Conservation (phyloP, 345 rosid species). For the Clarkia xantiana region DNA sequence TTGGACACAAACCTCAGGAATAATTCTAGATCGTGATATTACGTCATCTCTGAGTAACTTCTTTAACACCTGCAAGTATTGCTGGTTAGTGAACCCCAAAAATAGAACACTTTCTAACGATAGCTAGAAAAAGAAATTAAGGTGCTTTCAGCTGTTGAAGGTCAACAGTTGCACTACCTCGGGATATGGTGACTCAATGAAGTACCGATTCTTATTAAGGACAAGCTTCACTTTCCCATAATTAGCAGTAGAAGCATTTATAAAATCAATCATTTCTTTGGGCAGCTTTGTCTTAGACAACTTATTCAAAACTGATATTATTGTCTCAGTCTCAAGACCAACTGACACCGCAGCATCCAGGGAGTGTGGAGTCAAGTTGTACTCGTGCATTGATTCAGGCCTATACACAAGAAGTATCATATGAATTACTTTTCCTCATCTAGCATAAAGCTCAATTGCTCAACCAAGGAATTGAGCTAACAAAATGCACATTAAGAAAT, state of each 20-base stretch:
- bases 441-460: not conserved
- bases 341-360: conserved; percentile 93
- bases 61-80: conserved; percentile 52
- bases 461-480: not conserved
- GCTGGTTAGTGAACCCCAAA: not conserved
- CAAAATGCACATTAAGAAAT: not conserved
- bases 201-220: conserved; percentile 77
- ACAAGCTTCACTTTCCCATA: conserved; percentile 98
- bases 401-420: conserved; percentile 16
- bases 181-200: conserved; percentile 85
- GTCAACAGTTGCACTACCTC: conserved; percentile 29
- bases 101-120: not conserved
- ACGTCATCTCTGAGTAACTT: conserved; percentile 58
- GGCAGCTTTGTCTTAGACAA: conserved; percentile 91
- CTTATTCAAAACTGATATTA: conserved; percentile 70
- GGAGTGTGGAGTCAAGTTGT: conserved; percentile 88
- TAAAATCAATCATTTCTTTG: conserved; percentile 73
- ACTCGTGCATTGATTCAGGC: conserved; percentile 99
- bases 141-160: not conserved
- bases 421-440: not conserved
- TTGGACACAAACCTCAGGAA: conserved; percentile 45
- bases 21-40: conserved; percentile 52
- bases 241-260: conserved; percentile 79
- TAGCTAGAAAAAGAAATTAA: conserved; percentile 7
- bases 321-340: conserved; percentile 87